A percentile compares a stretch with the other conserved stretches of the same genome.
phyloP scores from a whole-genome alignment of 805 yeast genomes.

The Saturnispora gosingensis region DNA sequence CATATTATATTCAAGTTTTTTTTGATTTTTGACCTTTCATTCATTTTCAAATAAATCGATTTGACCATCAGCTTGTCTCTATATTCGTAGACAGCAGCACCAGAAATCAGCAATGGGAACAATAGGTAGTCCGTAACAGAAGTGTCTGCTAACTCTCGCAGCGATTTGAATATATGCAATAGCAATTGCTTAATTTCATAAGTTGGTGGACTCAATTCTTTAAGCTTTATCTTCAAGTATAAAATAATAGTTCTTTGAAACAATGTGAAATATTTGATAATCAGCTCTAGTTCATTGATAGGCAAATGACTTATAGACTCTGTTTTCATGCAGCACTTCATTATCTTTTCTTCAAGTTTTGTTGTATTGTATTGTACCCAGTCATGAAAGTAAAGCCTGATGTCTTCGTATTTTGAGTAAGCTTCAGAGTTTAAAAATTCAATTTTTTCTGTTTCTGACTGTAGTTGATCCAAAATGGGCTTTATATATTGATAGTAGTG shows the following conservation, averaged over 20 bases:
- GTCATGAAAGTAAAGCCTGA: constrained; percentile 17
- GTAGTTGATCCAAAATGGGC: constrained; percentile 4
- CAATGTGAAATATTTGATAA: constrained; percentile 16
- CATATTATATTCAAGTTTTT: constrained; percentile 15
- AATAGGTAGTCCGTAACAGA: constrained; percentile 13
- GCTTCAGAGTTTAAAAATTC: constrained; percentile 8
- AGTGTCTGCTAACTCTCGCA: constrained; percentile 12
- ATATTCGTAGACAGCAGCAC: constrained; percentile 21
- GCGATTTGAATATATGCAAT: constrained; percentile 14
- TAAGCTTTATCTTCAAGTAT: constrained; percentile 16
- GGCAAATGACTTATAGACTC: constrained; percentile 1
- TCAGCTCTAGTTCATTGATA: constrained; percentile 5
- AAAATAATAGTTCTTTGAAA: constrained; percentile 16
- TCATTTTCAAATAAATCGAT: constrained; percentile 13
- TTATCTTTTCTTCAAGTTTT: constrained; percentile 10
- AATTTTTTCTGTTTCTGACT: constrained; percentile 8
- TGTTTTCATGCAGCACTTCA: constrained; percentile 11
- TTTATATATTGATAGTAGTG: constrained; percentile 1
- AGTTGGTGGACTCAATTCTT: constrained; percentile 16
- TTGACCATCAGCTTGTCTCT: constrained; percentile 19
- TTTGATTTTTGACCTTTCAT: constrained; percentile 5
- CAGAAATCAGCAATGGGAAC: constrained; percentile 19
- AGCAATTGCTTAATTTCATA: constrained; percentile 18
- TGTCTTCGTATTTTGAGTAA: constrained; percentile 15
- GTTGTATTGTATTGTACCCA: constrained; percentile 17